phyloP scores from a whole-genome alignment of 371 early-diverging fungal genomes.

The Rhizomucor pusillus region DNA sequence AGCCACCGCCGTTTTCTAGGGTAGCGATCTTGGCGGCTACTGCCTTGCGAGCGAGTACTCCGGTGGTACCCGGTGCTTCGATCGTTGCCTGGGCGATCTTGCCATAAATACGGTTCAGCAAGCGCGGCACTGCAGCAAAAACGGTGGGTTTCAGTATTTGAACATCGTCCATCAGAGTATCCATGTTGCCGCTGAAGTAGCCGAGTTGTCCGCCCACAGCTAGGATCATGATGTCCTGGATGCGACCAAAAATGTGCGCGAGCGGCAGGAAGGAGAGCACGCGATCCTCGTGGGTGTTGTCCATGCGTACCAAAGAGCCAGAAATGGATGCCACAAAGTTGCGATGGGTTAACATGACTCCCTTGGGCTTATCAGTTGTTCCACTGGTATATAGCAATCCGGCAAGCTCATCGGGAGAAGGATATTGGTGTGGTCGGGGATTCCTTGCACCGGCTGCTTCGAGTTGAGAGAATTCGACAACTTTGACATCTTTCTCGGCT shows the following conservation, averaged over 20 bases:
- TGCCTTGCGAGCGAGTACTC: conserved; percentile 55
- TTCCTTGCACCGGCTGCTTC: conserved; percentile 54
- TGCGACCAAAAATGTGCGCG: conserved; percentile 91
- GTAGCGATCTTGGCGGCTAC: conserved; percentile 54
- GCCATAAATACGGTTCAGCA: conserved; percentile 89
- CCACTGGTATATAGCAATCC: conserved; percentile 98
- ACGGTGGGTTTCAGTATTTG: conserved; percentile 76
- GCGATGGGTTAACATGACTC: conserved; percentile 51
- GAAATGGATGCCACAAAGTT: conserved; percentile 45
- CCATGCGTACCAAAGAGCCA: conserved; percentile 6
- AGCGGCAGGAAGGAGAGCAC: conserved; percentile 79
- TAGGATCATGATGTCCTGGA: conserved; percentile 23
- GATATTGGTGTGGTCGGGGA: conserved; percentile 28
- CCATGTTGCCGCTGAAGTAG: conserved; percentile 80
- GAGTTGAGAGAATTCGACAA: conserved; percentile 59
- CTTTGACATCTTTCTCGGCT: conserved; percentile 38
- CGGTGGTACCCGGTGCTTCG: conserved; percentile 58
- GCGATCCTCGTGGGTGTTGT: conserved; percentile 21
- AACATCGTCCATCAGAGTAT: conserved; percentile 80
- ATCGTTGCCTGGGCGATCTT: conserved; percentile 65
- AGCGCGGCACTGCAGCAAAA: conserved; percentile 87
- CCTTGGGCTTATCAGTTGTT: conserved; percentile 77
- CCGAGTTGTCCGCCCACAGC: conserved; percentile 66
- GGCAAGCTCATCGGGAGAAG: conserved; percentile 61
- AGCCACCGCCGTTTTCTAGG: conserved; percentile 54